Percentiles rank a stretch among this genome's conserved stretches.
These are phyloP conservation scores for Tuber melanosporum DNA, from an alignment of 495 filamentous ascomycete genomes.

Conservation along the genomic window DNA sequence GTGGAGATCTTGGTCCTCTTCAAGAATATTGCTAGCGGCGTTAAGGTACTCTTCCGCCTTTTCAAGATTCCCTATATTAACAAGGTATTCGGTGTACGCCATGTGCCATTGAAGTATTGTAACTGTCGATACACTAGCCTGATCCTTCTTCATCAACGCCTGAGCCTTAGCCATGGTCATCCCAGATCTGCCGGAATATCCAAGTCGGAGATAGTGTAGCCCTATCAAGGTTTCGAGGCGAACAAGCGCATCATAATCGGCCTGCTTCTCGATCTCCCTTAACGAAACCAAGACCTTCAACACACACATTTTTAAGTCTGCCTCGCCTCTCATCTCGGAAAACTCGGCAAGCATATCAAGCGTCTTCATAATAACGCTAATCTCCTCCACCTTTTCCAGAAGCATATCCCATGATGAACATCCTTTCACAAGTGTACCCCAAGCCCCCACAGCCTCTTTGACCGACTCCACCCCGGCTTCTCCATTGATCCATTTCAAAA, in stretches of 20 bases:
- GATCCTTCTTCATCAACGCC: conserved; percentile 46
- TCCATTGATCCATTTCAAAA: conserved; percentile 29
- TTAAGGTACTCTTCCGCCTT: conserved; percentile 48
- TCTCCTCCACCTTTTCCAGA: conserved; percentile 32
- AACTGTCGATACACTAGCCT: conserved; percentile 36
- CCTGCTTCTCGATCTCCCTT: conserved; percentile 51
- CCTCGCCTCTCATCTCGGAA: conserved; percentile 63
- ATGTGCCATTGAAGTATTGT: conserved; percentile 58
- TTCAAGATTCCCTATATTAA: conserved; percentile 59
- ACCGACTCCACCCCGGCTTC: conserved; percentile 21
- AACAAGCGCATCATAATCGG: conserved; percentile 53
- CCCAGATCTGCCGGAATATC: conserved; percentile 68
- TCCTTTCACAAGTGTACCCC: conserved; percentile 43
- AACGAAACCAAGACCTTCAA: conserved; percentile 50
- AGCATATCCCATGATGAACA: conserved; percentile 36
- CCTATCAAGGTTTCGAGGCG: conserved; percentile 56
- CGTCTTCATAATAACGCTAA: conserved; percentile 37
- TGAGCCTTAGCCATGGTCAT: conserved; percentile 56
- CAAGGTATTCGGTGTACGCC: conserved; percentile 64
- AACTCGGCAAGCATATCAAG: conserved; percentile 65
- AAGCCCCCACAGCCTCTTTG: conserved; percentile 24
- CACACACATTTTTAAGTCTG: conserved; percentile 46
- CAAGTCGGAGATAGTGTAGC: conserved; percentile 66
- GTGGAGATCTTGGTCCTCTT: conserved; percentile 38
- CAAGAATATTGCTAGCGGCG: conserved; percentile 20